These are phyloP conservation scores for Amoebophrya sp. DNA, from an alignment of 169 alveolate species.

Conservation along the genomic window DNA sequence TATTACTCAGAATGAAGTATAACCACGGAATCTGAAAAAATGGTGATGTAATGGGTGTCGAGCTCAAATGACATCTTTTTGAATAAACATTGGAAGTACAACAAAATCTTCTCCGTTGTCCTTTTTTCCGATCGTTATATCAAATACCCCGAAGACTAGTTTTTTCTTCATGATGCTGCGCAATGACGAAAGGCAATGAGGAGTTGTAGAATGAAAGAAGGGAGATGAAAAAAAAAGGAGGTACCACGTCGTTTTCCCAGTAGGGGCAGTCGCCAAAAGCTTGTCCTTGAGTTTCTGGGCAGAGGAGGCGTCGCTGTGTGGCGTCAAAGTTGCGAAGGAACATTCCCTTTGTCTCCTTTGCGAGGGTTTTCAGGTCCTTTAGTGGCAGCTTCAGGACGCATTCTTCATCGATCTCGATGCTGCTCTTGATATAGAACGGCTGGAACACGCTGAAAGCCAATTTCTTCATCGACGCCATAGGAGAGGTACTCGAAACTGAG, in stretches of 20 bases:
- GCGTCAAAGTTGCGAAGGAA: background rate
- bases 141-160: too few species aligned
- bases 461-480: background rate
- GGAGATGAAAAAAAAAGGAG: too few species aligned
- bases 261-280: background rate
- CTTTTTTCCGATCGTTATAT: too few species aligned
- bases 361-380: background rate
- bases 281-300: background rate
- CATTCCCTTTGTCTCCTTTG: background rate
- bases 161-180: too few species aligned
- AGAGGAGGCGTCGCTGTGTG: background rate
- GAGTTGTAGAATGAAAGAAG: too few species aligned
- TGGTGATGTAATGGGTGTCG: too few species aligned
- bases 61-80: too few species aligned
- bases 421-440: conserved; percentile 17
- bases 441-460: background rate
- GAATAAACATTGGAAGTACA: too few species aligned
- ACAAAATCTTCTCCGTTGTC: too few species aligned
- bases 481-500: background rate
- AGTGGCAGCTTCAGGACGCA: background rate
- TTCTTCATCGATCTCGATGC: background rate
- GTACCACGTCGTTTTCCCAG: background rate
- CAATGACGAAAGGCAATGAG: too few species aligned
- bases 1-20: background rate
- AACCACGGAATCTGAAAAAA: too few species aligned